Conservation (phyloP, 23 red algal genomes). For the Rhodosorus marinus region DNA sequence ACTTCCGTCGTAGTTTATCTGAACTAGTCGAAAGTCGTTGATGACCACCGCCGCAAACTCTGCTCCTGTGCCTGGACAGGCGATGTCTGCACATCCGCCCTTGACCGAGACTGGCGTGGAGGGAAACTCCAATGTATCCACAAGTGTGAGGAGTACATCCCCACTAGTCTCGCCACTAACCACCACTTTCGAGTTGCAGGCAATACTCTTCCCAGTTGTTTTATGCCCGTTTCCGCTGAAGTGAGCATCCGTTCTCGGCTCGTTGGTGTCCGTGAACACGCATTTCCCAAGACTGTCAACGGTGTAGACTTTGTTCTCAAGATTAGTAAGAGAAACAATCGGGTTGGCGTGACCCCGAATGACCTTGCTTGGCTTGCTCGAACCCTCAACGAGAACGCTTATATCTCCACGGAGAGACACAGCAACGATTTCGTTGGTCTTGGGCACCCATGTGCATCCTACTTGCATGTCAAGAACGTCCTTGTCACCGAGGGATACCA, state of each 20-base stretch:
- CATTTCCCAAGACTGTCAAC: conserved; percentile 41
- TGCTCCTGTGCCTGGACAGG: conserved; percentile 5
- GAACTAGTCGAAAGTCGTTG: conserved; percentile 25
- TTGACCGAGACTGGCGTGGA: conserved; percentile 24
- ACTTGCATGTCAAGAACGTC: conserved; percentile 67
- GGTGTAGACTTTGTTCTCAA: conserved; percentile 24
- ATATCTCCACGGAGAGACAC: conserved; percentile 26
- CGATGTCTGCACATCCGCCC: conserved; percentile 45
- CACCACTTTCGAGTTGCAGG: conserved; percentile 24
- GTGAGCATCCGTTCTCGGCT: conserved; percentile 2
- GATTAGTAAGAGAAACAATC: conserved; percentile 33
- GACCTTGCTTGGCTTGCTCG: conserved; percentile 1
- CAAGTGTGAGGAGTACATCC: conserved; percentile 28
- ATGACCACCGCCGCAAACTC: conserved; percentile 20
- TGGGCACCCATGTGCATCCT: conserved; percentile 13
- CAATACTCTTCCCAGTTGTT: conserved; percentile 24
- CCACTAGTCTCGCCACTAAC: conserved; percentile 38
- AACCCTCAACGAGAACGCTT: conserved; percentile 5
- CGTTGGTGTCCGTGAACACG: conserved; percentile 31
- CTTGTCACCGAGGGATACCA: conserved; percentile 15
- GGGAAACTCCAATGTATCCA: conserved; percentile 7
- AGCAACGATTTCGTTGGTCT: conserved; percentile 15
- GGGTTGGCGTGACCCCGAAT: conserved; percentile 53
- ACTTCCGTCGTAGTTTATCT: conserved; percentile 6
- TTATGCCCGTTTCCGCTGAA: conserved; percentile 39